Percentiles rank a stretch among this genome's conserved stretches.
These are phyloP conservation scores for Cryptococcus sp. DNA, from an alignment of 1,284 basidiomycete genomes.

Conservation along the genomic window DNA sequence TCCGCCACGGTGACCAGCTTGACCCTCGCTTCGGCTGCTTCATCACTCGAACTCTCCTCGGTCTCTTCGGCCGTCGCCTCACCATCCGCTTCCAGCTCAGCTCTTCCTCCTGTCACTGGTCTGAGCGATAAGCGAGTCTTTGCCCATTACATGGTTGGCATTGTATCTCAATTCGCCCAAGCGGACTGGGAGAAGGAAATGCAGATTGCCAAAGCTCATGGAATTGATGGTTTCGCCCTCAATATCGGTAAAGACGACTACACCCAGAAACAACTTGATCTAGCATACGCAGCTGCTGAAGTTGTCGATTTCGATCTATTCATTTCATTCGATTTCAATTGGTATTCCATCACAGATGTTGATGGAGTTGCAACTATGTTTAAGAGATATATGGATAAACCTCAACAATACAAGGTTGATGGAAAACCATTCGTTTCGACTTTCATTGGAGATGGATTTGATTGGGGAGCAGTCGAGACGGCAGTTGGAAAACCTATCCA, in stretches of 20 bases:
- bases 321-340: constrained; percentile 48
- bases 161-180: constrained; percentile 32
- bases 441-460: constrained; percentile 45
- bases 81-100: not conserved
- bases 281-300: constrained; percentile 39
- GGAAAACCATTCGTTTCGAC: constrained; percentile 42
- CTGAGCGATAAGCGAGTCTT: constrained; percentile 37
- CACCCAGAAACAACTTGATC: constrained; percentile 35
- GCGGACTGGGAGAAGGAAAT: constrained; percentile 40
- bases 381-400: constrained; percentile 24
- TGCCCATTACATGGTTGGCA: constrained; percentile 45
- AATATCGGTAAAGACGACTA: constrained; percentile 45
- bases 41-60: not conserved
- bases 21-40: not conserved
- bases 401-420: constrained; percentile 35
- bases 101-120: not conserved
- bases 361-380: constrained; percentile 23
- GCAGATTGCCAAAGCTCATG: constrained; percentile 33
- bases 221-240: constrained; percentile 45
- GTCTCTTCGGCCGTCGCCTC: not conserved
- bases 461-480: constrained; percentile 29
- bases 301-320: constrained; percentile 38
- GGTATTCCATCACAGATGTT: constrained; percentile 27
- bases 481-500: constrained; percentile 30
- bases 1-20: not conserved